Evolutionary conservation across 1,139 yeast species (phyloP).

Genomic region (Arxiozyma slooffiae): DNA sequence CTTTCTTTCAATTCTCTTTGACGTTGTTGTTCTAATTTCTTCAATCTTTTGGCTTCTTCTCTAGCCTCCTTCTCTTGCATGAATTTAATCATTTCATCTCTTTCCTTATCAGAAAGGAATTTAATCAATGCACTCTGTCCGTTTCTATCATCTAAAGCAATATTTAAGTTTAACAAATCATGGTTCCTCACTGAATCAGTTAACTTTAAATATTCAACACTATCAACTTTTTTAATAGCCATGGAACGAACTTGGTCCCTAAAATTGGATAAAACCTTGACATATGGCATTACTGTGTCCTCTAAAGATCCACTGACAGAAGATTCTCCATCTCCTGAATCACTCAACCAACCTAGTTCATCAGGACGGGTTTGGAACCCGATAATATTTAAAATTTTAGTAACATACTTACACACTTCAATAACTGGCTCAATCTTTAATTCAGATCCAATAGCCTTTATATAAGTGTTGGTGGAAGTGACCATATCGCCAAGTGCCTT

Average conservation of each 20-base stretch:
- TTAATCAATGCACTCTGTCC: slow-evolving; percentile 66
- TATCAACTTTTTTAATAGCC: slow-evolving; percentile 58
- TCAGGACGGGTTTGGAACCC: slow-evolving; percentile 71
- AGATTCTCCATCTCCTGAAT: slow-evolving; percentile 19
- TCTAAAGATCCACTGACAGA: slow-evolving; percentile 38
- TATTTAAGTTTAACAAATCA: slow-evolving; percentile 64
- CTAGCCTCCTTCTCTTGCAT: slow-evolving; percentile 54
- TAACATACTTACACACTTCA: slow-evolving; percentile 58
- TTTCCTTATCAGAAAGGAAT: slow-evolving; percentile 62
- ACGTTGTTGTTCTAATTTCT: slow-evolving; percentile 36
- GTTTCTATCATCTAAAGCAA: slow-evolving; percentile 80
- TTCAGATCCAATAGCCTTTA: slow-evolving; percentile 42
- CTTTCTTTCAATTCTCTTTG: slow-evolving; percentile 50
- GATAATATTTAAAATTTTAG: slow-evolving; percentile 55
- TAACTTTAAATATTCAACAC: slow-evolving; percentile 44
- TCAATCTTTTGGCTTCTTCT: slow-evolving; percentile 41
- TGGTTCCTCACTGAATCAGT: slow-evolving; percentile 52
- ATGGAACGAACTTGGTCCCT: slow-evolving; percentile 69
- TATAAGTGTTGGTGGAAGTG: slow-evolving; percentile 61
- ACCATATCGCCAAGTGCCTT: slow-evolving; percentile 59
- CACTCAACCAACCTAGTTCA: slow-evolving; percentile 68
- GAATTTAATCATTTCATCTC: slow-evolving; percentile 46
- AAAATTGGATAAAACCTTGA: slow-evolving; percentile 65
- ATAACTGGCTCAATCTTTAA: slow-evolving; percentile 57
- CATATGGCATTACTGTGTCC: slow-evolving; percentile 68